Evolutionary conservation across 2,329 filamentous ascomycete genomes (phyloP).

Genomic region (Penicillium glabrum): DNA sequence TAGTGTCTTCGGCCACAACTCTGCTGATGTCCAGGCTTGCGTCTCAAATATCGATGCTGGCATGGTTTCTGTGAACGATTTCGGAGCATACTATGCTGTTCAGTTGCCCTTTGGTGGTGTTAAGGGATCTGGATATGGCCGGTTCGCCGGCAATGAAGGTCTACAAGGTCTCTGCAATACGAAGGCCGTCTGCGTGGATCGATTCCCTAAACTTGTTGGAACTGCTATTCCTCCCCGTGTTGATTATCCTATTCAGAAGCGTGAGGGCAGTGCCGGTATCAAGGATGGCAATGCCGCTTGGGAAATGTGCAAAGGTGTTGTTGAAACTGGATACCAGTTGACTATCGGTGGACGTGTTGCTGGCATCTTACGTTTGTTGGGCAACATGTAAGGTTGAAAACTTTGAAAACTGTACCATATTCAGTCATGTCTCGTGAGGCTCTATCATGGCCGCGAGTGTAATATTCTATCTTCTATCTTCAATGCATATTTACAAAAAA

Average conservation of each 20-base stretch:
- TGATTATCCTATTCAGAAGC: slow-evolving; percentile 74
- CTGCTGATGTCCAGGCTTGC: slow-evolving; percentile 62
- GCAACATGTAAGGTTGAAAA: slow-evolving; percentile 34
- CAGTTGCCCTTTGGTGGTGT: slow-evolving; percentile 92
- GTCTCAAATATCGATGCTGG: slow-evolving; percentile 72
- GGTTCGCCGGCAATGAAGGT: slow-evolving; percentile 90
- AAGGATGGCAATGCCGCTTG: slow-evolving; percentile 63
- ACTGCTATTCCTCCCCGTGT: slow-evolving; percentile 80
- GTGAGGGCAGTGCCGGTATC: slow-evolving; percentile 43
- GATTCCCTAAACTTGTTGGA: slow-evolving; percentile 53
- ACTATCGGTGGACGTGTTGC: slow-evolving; percentile 42
- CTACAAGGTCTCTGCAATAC: slow-evolving; percentile 79
- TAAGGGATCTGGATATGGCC: slow-evolving; percentile 85
- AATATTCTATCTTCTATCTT: not conserved
- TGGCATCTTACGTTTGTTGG: slow-evolving; percentile 39
- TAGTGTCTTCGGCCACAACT: slow-evolving; percentile 76
- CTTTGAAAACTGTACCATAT: not conserved
- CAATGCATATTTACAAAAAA: not conserved
- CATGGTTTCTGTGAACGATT: slow-evolving; percentile 96
- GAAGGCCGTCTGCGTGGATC: slow-evolving; percentile 85
- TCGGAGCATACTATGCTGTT: slow-evolving; percentile 88
- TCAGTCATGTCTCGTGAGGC: not conserved
- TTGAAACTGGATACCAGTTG: slow-evolving; percentile 48
- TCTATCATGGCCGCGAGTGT: not conserved
- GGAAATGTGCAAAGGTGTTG: slow-evolving; percentile 50